Conservation (phyloP, 805 yeast genomes). For the Yamadazyma sp. region DNA sequence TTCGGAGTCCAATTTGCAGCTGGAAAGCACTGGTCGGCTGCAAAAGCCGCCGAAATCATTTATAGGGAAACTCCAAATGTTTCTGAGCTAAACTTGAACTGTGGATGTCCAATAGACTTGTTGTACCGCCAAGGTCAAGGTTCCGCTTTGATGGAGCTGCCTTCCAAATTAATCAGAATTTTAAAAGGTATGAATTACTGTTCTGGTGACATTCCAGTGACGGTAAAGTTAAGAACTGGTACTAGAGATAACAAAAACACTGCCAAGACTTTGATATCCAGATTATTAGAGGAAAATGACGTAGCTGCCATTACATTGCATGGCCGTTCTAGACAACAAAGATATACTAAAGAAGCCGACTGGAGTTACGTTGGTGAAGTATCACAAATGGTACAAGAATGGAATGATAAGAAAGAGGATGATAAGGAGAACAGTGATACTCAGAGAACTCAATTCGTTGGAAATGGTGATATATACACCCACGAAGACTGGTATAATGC, state of each 20-base stretch:
- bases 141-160: slow-evolving; percentile 86
- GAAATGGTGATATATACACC: slow-evolving; percentile 91
- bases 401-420: slow-evolving; percentile 55
- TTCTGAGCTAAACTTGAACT: slow-evolving; percentile 86
- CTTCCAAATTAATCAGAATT: slow-evolving; percentile 74
- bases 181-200: slow-evolving; percentile 86
- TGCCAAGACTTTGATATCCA: slow-evolving; percentile 74
- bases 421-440: slow-evolving; percentile 57
- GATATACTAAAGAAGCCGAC: slow-evolving; percentile 88
- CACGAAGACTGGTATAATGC: slow-evolving; percentile 86
- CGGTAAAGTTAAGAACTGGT: slow-evolving; percentile 92
- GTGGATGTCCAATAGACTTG: slow-evolving; percentile 97
- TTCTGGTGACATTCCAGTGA: slow-evolving; percentile 87
- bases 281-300: slow-evolving; percentile 75
- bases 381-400: slow-evolving; percentile 64
- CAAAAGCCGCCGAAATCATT: slow-evolving; percentile 85
- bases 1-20: slow-evolving; percentile 95
- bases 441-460: slow-evolving; percentile 77
- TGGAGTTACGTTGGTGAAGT: slow-evolving; percentile 86
- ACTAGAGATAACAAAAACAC: slow-evolving; percentile 79
- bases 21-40: slow-evolving; percentile 88
- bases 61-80: slow-evolving; percentile 56
- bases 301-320: slow-evolving; percentile 91
- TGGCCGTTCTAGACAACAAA: slow-evolving; percentile 94
- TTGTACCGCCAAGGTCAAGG: slow-evolving; percentile 96